phyloP scores from a whole-genome alignment of 2,329 filamentous ascomycete species.

The Penicillium sp. region DNA sequence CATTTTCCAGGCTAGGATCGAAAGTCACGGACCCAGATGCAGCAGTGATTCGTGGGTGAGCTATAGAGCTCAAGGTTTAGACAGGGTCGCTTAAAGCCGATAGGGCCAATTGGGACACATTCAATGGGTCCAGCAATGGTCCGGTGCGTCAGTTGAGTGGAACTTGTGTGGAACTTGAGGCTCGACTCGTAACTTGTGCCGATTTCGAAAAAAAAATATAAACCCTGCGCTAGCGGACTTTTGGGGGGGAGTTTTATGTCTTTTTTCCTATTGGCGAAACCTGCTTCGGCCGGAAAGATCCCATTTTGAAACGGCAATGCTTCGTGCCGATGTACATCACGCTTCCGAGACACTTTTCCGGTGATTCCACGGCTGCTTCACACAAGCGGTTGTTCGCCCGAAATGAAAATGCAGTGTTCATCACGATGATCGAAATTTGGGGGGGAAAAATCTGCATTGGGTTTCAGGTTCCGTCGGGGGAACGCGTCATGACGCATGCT shows the following conservation, averaged over 20 bases:
- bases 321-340: slow-evolving; percentile 1
- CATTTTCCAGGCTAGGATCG: slow-evolving; percentile 25
- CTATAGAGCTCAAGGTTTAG: slow-evolving; percentile 25
- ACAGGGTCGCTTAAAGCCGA: slow-evolving; percentile 20
- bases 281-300: neutral
- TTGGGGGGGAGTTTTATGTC: neutral
- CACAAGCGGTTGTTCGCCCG: neutral
- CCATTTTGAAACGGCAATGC: neutral
- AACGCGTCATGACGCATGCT: neutral
- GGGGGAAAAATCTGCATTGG: neutral
- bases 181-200: slow-evolving; percentile 1
- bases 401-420: slow-evolving; percentile 1
- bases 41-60: slow-evolving; percentile 19
- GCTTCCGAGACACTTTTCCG: neutral
- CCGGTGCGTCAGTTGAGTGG: slow-evolving; percentile 34
- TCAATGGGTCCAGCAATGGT: slow-evolving; percentile 18
- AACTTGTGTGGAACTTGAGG: slow-evolving; percentile 21
- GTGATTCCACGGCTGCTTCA: neutral
- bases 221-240: slow-evolving; percentile 4
- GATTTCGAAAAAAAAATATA: slow-evolving; percentile 11
- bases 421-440: neutral
- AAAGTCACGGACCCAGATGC: slow-evolving; percentile 19
- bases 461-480: neutral
- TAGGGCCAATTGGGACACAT: slow-evolving; percentile 13
- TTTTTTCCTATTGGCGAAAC: slow-evolving; percentile 4